Conservation (phyloP, 2,329 filamentous ascomycete genomes). For the Aspergillus alliaceus region DNA sequence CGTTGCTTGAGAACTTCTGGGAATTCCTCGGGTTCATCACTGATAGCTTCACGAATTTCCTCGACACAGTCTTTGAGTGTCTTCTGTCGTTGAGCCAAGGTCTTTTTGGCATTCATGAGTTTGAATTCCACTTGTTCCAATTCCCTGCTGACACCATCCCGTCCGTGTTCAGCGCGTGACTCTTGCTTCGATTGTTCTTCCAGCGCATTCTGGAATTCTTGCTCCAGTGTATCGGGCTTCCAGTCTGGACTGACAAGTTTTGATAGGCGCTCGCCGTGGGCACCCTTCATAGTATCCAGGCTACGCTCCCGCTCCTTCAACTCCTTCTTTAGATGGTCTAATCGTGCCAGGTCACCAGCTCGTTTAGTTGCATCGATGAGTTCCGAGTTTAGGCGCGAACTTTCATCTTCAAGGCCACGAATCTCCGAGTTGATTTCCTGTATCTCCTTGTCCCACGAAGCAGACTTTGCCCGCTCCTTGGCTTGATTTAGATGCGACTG, state of each 20-base stretch:
- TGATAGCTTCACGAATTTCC: conserved; percentile 60
- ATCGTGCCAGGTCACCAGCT: conserved; percentile 77
- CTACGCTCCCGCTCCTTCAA: conserved; percentile 70
- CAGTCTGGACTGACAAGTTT: conserved; percentile 65
- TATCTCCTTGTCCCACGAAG: conserved; percentile 71
- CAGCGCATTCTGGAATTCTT: conserved; percentile 65
- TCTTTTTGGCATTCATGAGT: conserved; percentile 65
- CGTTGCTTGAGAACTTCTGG: conserved; percentile 53
- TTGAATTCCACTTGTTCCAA: conserved; percentile 75
- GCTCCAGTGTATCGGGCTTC: conserved; percentile 68
- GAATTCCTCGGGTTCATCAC: conserved; percentile 53
- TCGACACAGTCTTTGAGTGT: conserved; percentile 64
- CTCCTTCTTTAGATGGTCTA: conserved; percentile 82
- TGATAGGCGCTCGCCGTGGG: conserved; percentile 71
- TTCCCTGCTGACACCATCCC: conserved; percentile 70
- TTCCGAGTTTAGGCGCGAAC: conserved; percentile 72
- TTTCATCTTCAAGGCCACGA: conserved; percentile 69
- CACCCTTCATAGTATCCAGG: conserved; percentile 73
- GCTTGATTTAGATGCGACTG: conserved; percentile 62
- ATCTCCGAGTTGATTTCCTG: conserved; percentile 65
- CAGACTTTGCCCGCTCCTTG: conserved; percentile 62
- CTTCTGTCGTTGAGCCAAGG: conserved; percentile 61
- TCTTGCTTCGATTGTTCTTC: conserved; percentile 59
- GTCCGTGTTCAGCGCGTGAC: conserved; percentile 65
- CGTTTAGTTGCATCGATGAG: conserved; percentile 78